A percentile compares a stretch with the other conserved stretches of the same genome.
These are phyloP conservation scores for Saccharomycopsis malanga DNA, from an alignment of 805 yeast genomes.

Conservation along the genomic window DNA sequence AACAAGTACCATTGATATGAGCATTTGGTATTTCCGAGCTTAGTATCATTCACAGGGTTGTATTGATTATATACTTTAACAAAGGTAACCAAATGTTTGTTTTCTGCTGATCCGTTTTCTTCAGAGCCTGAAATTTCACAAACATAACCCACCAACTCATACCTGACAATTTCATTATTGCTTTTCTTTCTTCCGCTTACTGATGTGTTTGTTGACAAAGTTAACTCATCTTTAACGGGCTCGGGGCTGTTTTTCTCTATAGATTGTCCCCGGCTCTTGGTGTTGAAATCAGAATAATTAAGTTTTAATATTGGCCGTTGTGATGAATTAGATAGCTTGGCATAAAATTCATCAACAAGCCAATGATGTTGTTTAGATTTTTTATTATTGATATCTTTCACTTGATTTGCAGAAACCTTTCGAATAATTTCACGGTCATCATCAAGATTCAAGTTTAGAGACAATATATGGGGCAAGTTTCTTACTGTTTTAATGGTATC, in stretches of 20 bases:
- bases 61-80: constrained; percentile 38
- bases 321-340: constrained; percentile 30
- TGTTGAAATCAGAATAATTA: constrained; percentile 27
- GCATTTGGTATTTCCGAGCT: constrained; percentile 21
- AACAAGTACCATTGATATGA: constrained; percentile 64
- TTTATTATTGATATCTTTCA: constrained; percentile 7
- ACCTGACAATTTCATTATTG: constrained; percentile 33
- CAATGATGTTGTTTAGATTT: constrained; percentile 34
- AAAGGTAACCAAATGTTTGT: constrained; percentile 55
- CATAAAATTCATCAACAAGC: constrained; percentile 57
- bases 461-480: constrained; percentile 58
- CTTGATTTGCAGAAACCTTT: constrained; percentile 20
- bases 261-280: constrained; percentile 7
- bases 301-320: constrained; percentile 34
- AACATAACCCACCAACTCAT: constrained; percentile 62
- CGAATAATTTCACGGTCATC: constrained; percentile 50
- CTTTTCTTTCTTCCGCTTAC: background rate
- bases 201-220: background rate
- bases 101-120: constrained; percentile 42
- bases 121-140: constrained; percentile 46
- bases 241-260: constrained; percentile 16
- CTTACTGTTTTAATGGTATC: constrained; percentile 46
- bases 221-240: background rate
- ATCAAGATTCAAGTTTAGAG: constrained; percentile 52
- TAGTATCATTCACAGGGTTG: constrained; percentile 22